A percentile compares a stretch with the other conserved stretches of the same genome.
These are phyloP conservation scores for Teratosphaeria zuluensis DNA, from an alignment of 2,329 filamentous ascomycete species.

Conservation along the genomic window DNA sequence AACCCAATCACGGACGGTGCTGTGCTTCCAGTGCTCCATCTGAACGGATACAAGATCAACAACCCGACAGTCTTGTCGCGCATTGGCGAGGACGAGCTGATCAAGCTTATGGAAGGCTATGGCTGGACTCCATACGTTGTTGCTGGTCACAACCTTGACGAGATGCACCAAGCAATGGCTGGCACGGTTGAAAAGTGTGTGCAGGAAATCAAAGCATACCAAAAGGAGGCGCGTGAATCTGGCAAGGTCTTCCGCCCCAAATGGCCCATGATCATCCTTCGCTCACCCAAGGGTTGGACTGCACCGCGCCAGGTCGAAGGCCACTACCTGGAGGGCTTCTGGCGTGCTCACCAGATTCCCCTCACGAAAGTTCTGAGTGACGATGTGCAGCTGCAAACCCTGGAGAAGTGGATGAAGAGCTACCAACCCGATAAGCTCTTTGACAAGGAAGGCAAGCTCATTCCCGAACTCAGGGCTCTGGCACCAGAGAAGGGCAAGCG, in stretches of 20 bases:
- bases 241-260: constrained; percentile 59
- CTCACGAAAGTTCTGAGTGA: constrained; percentile 61
- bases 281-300: constrained; percentile 73
- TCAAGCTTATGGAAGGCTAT: constrained; percentile 60
- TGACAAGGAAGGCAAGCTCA: constrained; percentile 52
- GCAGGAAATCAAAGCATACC: constrained; percentile 56
- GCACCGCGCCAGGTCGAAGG: constrained; percentile 61
- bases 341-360: constrained; percentile 69
- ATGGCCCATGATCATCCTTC: constrained; percentile 72
- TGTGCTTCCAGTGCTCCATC: constrained; percentile 65
- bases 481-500: constrained; percentile 56
- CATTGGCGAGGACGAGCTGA: constrained; percentile 64
- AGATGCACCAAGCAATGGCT: constrained; percentile 77
- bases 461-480: constrained; percentile 52
- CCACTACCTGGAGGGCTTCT: constrained; percentile 66
- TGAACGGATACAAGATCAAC: constrained; percentile 82
- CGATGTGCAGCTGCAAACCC: constrained; percentile 50
- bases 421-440: constrained; percentile 68
- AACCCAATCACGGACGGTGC: constrained; percentile 71
- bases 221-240: constrained; percentile 62
- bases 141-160: constrained; percentile 61
- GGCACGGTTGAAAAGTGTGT: constrained; percentile 65
- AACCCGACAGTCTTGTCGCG: constrained; percentile 66
- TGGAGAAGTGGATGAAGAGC: constrained; percentile 68
- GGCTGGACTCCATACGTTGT: constrained; percentile 76